Base-by-base conservation (phyloP, 2,329 filamentous ascomycete genomes). In the Pseudofabraea citricarpa region DNA sequence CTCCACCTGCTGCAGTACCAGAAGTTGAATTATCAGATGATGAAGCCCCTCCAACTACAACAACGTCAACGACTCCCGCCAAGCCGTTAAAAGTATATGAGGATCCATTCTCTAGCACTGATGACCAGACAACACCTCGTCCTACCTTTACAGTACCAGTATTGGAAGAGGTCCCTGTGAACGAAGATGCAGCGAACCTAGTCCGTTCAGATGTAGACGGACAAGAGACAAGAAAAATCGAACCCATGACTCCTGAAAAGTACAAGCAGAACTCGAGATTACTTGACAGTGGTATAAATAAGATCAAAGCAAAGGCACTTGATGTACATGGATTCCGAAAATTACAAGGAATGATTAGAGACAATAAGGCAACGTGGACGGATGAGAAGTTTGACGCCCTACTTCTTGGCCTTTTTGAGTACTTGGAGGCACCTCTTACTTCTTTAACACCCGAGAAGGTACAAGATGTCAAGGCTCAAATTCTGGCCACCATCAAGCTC, bases 271-370 rank as follows among this genome's bases (percentile, higher is more conserved):
- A 73, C 54, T 65, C 68, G 6, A 77, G 83, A 35, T 69, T 90
- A 19, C 72, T 91, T 5, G 78, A 83, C 23, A 90, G 85, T 54
- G 87, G 84, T 39, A 86, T 90, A 52, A 71, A 80, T 40, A 85
- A 86, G 50, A 83, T 90, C 53, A 81, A 81, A 53, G 73, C 77
- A 22, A 79, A 80, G 55, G 79, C 79, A 1, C 75, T 91, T n/a
- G 87, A 90, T 58, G 85, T 87, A 3, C 85, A 90, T 58, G 86
- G 86, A 44, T 89, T 90, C 71, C 79, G 86, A 41, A 86, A 87
- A 56, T 70, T 90, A 38, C 86, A 90, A 61, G 82, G 82, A 29
- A 74, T 90, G 51, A 74, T 89, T 47, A 81, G 84, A 50, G 82
- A 85, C 46, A 77, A 73, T 57, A 75, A 75, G 55, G 73, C 80